Conservation (phyloP, 1,139 yeast genomes). For the Candida sp. region DNA sequence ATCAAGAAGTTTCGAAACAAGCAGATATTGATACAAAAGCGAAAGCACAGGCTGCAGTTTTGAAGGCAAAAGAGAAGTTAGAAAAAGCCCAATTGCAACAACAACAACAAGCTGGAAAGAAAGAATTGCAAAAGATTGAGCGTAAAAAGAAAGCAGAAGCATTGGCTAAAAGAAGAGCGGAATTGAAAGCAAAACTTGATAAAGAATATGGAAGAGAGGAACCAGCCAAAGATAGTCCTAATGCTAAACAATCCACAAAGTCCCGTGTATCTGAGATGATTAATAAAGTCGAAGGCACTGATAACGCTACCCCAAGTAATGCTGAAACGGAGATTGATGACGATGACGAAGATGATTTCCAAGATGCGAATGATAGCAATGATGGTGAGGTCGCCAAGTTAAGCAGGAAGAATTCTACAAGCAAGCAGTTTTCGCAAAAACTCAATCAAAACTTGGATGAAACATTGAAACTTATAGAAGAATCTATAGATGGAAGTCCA, state of each 20-base stretch:
- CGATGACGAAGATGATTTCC: conserved; percentile 8
- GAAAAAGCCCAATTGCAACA: not conserved
- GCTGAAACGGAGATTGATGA: conserved; percentile 3
- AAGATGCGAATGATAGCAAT: conserved; percentile 12
- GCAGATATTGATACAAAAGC: not conserved
- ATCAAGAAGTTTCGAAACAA: not conserved
- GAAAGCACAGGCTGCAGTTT: not conserved
- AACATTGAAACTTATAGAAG: conserved; percentile 40
- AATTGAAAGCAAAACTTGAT: not conserved
- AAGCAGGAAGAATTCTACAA: conserved; percentile 19
- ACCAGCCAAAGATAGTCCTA: not conserved
- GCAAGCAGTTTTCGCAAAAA: conserved; percentile 25
- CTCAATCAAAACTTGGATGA: conserved; percentile 33
- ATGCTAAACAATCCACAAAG: not conserved
- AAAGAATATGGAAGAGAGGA: conserved; percentile 1
- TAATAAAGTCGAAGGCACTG: not conserved
- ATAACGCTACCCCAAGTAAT: conserved; percentile 2
- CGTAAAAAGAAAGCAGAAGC: conserved; percentile 2
- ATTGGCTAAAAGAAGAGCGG: conserved; percentile 1
- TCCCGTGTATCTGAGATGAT: conserved; percentile 1
- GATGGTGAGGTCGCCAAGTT: conserved; percentile 5
- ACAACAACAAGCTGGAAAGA: conserved; percentile 3
- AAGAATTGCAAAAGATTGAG: not conserved
- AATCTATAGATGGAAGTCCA: conserved; percentile 22
- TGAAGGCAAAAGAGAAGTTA: not conserved